Evolutionary conservation across 2,329 filamentous ascomycete genomes (phyloP), one percentile per base, ranked within the genome.

Genomic region (Tolypocladium sp.): DNA sequence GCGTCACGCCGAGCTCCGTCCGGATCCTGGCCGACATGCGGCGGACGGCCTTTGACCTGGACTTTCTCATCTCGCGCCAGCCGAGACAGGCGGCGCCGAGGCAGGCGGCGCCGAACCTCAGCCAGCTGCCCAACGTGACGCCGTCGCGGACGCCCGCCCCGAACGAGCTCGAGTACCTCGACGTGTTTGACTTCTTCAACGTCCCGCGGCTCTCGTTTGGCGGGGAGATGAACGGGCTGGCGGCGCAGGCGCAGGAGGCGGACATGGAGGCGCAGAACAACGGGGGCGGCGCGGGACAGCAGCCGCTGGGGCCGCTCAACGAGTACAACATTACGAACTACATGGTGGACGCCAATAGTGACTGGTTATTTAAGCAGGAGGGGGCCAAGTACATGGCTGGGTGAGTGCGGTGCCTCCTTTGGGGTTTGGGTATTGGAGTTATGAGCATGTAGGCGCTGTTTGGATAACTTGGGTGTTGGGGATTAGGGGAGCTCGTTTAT

Each of bases 181-280:
- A 96, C 66, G 90, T 96, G 0, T 96, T 97, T 70, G 91, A 94
- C 66, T 96, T 95, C 70, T 97, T 96, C 79, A 96, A 96, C 69
- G 86, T 95, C 59, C 92, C 92, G 1, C 79, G 91, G 22, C 76
- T 96, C 30, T 82, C 83, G 0, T 73, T 82, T 27, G 75, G 75
- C 37, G 73, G 75, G 13, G 75, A 77, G 57, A 13, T 53, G 49
- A 69, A 67, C 40, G 65, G 68, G 25, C 60, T 60, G 1, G 66
- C 63, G 53, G 61, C 57, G 56, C 61, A 57, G 40, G 64, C 57
- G 57, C 61, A 57, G 37, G 64, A 65, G n/a, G 61, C 64, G n/a
- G 68, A 65, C 4, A 66, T 70, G 62, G 64, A 70, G 15, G 63
- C 68, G 35, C 65, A 59, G 58, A 73, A 70, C 46, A 64, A 65